These are phyloP conservation scores for Lactarius sanguifluus DNA, from an alignment of 768 basidiomycete genomes.

Conservation along the genomic window DNA sequence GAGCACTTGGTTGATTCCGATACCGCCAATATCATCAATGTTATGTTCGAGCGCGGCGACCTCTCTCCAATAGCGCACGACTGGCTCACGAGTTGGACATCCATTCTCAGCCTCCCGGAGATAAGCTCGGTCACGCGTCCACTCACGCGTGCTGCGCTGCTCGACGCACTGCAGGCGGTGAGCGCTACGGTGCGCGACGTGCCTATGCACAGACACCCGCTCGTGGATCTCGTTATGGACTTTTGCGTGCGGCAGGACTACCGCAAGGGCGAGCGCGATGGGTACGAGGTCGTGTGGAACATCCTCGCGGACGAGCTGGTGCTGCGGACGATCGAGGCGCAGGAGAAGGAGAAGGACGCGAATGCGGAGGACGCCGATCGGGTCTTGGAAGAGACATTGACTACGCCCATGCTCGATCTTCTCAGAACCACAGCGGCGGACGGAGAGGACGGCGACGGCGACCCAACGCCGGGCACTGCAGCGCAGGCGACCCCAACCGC, in stretches of 20 bases:
- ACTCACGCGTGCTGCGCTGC: constrained; percentile 53
- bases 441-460: constrained; percentile 23
- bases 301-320: constrained; percentile 33
- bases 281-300: constrained; percentile 30
- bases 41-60: constrained; percentile 67
- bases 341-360: constrained; percentile 46
- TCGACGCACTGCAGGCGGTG: constrained; percentile 55
- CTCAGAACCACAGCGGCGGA: constrained; percentile 21
- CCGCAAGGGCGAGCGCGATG: constrained; percentile 23
- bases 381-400: constrained; percentile 20
- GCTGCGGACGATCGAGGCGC: constrained; percentile 36
- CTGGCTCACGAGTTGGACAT: constrained; percentile 70
- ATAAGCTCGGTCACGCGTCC: constrained; percentile 41
- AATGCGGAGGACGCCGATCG: constrained; percentile 18
- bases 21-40: constrained; percentile 56
- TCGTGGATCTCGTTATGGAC: constrained; percentile 54
- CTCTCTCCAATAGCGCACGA: constrained; percentile 69
- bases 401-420: constrained; percentile 25
- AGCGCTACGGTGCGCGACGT: constrained; percentile 72
- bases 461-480: constrained; percentile 22
- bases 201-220: constrained; percentile 55
- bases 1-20: constrained; percentile 70
- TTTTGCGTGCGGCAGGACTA: constrained; percentile 43
- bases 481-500: constrained; percentile 14
- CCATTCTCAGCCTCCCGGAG: constrained; percentile 49